Conservation (phyloP, 768 basidiomycete species). For the Xerocomellus chrysenteron region DNA sequence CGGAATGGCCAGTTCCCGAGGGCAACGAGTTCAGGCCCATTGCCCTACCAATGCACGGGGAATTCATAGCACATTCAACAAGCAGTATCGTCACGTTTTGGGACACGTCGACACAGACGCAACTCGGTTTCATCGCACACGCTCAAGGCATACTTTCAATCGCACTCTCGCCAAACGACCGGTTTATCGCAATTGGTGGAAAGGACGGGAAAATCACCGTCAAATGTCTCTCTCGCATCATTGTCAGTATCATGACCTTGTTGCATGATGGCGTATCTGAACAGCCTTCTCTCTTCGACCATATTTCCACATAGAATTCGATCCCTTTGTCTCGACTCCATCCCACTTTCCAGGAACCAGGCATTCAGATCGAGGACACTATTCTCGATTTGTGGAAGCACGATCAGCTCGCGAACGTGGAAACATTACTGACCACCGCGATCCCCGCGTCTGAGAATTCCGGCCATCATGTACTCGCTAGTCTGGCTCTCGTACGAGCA, state of each 20-base stretch:
- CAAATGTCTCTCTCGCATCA: background rate
- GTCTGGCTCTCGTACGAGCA: background rate
- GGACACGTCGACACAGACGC: background rate
- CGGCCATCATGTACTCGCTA: background rate
- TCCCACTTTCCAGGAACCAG: no score
- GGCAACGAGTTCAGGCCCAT: no score
- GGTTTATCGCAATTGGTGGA: background rate
- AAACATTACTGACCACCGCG: no score
- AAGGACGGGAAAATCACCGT: background rate
- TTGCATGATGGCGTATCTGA: background rate
- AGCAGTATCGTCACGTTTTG: background rate
- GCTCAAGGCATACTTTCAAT: background rate
- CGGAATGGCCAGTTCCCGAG: background rate
- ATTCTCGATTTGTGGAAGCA: no score
- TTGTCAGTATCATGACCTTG: background rate
- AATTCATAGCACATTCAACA: background rate
- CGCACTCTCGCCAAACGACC: background rate
- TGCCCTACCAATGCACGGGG: background rate
- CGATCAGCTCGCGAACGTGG: no score
- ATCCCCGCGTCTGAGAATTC: no score
- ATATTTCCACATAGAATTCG: no score
- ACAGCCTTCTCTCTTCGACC: no score
- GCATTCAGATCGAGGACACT: no score
- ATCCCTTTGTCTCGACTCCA: background rate
- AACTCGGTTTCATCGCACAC: background rate